phyloP scores from a whole-genome alignment of 2,329 filamentous ascomycete species.

The Arthrobotrys iridis region DNA sequence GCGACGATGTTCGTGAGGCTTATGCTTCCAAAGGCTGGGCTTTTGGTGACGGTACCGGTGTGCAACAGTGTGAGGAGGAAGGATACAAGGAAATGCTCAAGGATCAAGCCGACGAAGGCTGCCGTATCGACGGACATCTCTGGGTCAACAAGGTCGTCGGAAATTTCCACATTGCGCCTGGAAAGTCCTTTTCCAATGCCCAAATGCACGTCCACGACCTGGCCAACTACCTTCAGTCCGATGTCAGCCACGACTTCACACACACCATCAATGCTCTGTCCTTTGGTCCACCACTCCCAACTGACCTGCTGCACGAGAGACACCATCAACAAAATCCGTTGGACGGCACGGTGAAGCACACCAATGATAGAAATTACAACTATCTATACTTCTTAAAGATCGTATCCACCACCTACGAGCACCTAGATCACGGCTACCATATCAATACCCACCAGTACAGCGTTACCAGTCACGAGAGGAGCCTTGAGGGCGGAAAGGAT shows the following conservation, averaged over 20 bases:
- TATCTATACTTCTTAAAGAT: conserved; percentile 99
- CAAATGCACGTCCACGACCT: conserved; percentile 98
- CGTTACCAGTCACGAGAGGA: conserved; percentile 94
- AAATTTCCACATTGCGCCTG: conserved; percentile 98
- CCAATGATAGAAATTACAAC: conserved; percentile 85
- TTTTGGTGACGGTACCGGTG: conserved; percentile 88
- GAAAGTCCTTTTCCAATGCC: conserved; percentile 92
- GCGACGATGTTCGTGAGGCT: conserved; percentile 93
- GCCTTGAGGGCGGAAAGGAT: conserved; percentile 83
- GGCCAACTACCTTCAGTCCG: conserved; percentile 88
- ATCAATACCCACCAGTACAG: conserved; percentile 99
- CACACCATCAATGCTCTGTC: conserved; percentile 88
- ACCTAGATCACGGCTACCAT: conserved; percentile 79
- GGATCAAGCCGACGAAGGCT: conserved; percentile 88
- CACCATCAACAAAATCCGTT: conserved; percentile 83
- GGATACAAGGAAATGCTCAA: conserved; percentile 91
- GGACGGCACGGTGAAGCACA: conserved; percentile 79
- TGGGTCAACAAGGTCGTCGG: conserved; percentile 98
- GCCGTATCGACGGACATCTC: conserved; percentile 88
- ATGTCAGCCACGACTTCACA: conserved; percentile 83
- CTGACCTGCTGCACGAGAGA: conserved; percentile 36
- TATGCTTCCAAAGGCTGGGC: conserved; percentile 92
- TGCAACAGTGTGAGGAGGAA: conserved; percentile 94
- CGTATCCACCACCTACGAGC: conserved; percentile 92
- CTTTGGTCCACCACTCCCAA: conserved; percentile 90